Evolutionary conservation across 257 asterid genomes (phyloP), one percentile per base, ranked within the genome.

Genomic region (Thymus quinquecostatus): DNA sequence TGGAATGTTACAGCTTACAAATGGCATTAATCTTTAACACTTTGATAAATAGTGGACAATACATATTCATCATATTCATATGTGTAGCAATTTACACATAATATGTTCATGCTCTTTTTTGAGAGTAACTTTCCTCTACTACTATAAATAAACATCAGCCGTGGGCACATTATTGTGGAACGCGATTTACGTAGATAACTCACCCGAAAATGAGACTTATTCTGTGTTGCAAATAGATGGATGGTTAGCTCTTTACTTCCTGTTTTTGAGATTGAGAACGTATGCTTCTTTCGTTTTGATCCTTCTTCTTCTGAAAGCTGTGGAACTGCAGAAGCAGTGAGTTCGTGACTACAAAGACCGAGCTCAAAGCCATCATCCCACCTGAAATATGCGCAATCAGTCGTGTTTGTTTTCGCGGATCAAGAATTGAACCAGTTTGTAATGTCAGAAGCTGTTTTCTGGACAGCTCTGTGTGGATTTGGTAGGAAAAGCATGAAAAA

Each of bases 311-410:
- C 57, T 64, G 80, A 71, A 82, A 72, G 14, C 86, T 84, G 32
- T 89, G 97, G 74, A 89, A 82, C 81, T 84, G 98, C 76, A 93
- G 90, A 65, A 91, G 94, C 73, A 93, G 78, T 30, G 98, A 89
- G 81, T 94, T 94, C 67, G 87, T 82, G 69, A 94, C 97, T 1
- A 93, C 98, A 57, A 94, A 79, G 54, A 89, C 90, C 3, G 97
- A 94, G 88, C 98, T 94, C 79, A 94, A 56, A 29, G 98, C 98
- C 97, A 91, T 94, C 85, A 94, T 81, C 8, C 98, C 97, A 49
- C 97, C 98, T 91, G 87, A 21, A 64, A 74, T 56, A 72, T 13
- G n/a, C n/a, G n/a, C 12, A 27, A 30, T 14, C 21, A 41, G 36
- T 41, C 21, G 5, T 14, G 1, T 10, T 14, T 50, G 56, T 50